Conservation (phyloP, 495 filamentous ascomycete genomes). For the Penicillium paradoxum region DNA sequence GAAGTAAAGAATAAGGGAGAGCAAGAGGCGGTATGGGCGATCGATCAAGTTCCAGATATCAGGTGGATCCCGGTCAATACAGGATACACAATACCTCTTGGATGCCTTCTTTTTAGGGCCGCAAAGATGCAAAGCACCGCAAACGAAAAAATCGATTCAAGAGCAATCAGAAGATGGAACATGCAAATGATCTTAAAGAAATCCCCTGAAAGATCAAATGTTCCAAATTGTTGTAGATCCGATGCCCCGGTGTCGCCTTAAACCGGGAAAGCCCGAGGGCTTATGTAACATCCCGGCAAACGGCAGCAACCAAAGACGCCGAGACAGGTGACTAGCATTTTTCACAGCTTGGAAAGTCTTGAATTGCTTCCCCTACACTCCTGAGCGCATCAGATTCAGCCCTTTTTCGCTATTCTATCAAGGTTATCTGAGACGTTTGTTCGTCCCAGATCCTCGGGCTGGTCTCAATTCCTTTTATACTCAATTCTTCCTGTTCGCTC, state of each 20-base stretch:
- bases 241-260: neutral
- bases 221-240: neutral
- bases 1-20: neutral
- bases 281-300: conserved; percentile 27
- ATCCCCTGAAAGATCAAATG: neutral
- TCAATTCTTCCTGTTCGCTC: conserved; percentile 13
- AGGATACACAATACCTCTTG: neutral
- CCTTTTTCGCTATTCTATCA: conserved; percentile 9
- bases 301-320: conserved; percentile 32
- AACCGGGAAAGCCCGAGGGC: conserved; percentile 22
- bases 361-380: conserved; percentile 22
- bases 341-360: conserved; percentile 25
- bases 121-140: neutral
- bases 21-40: conserved; percentile 18
- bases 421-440: conserved; percentile 18
- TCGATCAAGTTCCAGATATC: conserved; percentile 20
- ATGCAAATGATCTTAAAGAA: neutral
- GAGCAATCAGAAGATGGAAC: neutral
- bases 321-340: conserved; percentile 32
- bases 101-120: neutral
- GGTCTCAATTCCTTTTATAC: conserved; percentile 29
- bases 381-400: conserved; percentile 24
- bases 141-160: neutral
- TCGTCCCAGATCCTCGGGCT: conserved; percentile 31
- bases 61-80: conserved; percentile 14